Conservation (phyloP, 2,329 filamentous ascomycete species). For the Alternaria gaisen region DNA sequence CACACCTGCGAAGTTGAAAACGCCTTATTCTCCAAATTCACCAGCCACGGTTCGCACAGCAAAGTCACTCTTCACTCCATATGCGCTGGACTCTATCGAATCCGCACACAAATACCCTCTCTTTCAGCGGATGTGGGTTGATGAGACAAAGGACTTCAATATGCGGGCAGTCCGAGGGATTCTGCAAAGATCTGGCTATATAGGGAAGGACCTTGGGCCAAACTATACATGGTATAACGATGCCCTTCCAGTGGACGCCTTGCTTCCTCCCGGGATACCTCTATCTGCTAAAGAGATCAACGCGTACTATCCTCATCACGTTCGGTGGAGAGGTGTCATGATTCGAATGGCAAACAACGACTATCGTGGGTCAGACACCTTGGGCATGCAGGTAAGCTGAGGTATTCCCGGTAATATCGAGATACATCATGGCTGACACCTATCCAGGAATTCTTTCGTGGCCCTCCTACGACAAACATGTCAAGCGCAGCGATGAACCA, state of each 20-base stretch:
- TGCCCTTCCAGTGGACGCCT: slow-evolving; percentile 28
- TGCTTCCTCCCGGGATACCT: slow-evolving; percentile 38
- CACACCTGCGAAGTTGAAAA: neutral
- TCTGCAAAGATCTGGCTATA: neutral
- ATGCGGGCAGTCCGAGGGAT: slow-evolving; percentile 10
- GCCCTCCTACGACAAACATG: slow-evolving; percentile 10
- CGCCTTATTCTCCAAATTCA: neutral
- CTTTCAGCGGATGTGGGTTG: slow-evolving; percentile 28
- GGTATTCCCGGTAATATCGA: neutral
- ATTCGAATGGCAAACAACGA: slow-evolving; percentile 34
- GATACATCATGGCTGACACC: neutral
- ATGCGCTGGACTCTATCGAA: slow-evolving; percentile 3
- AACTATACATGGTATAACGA: slow-evolving; percentile 32
- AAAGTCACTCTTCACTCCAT: neutral
- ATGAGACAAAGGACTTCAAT: slow-evolving; percentile 32
- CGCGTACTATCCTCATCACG: slow-evolving; percentile 42
- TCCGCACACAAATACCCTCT: slow-evolving; percentile 3
- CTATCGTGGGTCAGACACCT: slow-evolving; percentile 30
- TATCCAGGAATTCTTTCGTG: slow-evolving; percentile 30
- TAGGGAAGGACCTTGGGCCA: neutral
- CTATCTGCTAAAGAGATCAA: slow-evolving; percentile 37
- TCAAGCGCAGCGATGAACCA: slow-evolving; percentile 18
- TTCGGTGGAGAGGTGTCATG: slow-evolving; percentile 33
- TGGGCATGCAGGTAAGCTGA: slow-evolving; percentile 29
- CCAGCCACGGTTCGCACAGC: neutral